Evolutionary conservation across 1,284 basidiomycete species (phyloP), one percentile per base, ranked within the genome.

Genomic region (Amylostereum chailletii): DNA sequence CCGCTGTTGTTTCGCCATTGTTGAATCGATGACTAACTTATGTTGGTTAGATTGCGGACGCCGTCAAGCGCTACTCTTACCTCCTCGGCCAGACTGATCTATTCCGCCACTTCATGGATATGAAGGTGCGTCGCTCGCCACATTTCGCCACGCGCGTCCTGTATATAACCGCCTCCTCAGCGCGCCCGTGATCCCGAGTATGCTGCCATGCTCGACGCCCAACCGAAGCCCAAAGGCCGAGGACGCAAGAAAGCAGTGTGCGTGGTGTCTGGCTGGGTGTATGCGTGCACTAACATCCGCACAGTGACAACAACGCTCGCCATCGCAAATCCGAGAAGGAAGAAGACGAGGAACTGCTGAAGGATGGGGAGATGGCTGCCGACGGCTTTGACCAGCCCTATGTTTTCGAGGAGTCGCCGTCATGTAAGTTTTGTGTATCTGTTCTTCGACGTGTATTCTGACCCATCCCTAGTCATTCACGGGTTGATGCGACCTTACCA

Each of bases 311-410:
- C 52, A 89, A 75, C 53, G 77, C 87, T 48, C 83, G 93, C 38
- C 90, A 94, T 60, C 82, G 95, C 49, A 97, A 95, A 69, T 94
- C 91, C 0, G 95, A 99, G 66, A 97, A 97, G 68, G 95, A 98
- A 62, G 95, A 98, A 65, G 95, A 98, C 55, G 94, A 97, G 59
- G 94, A 98, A 66, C 62, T 98, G 61, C 69, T 98, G 46, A 90
- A 93, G 58, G 91, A 93, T 49, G 87, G 82, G 2, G 88, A 91
- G 55, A 75, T 86, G 36, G 90, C 85, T 29, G 81, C 74, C 3
- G 84, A 86, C 49, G 88, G 86, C 6, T 83, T 89, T 54, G 89
- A 94, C 60, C 86, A 90, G 53, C 88, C 91, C 0, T 90, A 84
- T 57, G 90, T 95, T 1, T 97, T 96, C 53, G 93, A 95, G 60